These are phyloP conservation scores for Ascoidea tarda DNA, from an alignment of 805 yeast species.

Conservation along the genomic window DNA sequence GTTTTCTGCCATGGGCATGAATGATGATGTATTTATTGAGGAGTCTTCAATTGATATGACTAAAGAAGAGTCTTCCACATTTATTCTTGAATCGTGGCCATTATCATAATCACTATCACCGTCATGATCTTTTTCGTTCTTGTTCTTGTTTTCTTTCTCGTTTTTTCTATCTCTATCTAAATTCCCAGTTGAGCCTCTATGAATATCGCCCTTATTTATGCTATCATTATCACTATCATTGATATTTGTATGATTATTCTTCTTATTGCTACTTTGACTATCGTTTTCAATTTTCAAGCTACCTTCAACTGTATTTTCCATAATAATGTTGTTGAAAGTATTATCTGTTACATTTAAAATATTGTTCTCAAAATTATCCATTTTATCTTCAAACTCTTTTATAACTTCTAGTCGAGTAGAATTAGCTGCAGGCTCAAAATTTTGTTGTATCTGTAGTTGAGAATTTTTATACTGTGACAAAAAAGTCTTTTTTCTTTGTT, in stretches of 20 bases:
- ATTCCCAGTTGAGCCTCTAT: no score
- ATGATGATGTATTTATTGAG: constrained; percentile 7
- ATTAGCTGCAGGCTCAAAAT: neutral
- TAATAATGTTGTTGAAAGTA: no score
- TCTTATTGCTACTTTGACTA: neutral
- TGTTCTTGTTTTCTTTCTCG: constrained; percentile 1
- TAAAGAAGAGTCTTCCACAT: neutral
- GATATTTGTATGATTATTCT: neutral
- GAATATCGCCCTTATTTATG: no score
- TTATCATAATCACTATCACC: neutral
- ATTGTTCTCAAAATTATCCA: no score
- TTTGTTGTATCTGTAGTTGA: neutral
- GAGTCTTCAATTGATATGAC: constrained; percentile 7
- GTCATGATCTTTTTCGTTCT: constrained; percentile 4
- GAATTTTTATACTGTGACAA: neutral
- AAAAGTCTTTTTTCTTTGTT: neutral
- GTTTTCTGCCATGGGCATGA: neutral
- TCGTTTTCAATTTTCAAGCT: neutral
- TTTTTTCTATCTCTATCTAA: neutral
- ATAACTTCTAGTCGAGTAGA: neutral
- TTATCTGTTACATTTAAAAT: no score
- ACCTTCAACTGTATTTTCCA: no score
- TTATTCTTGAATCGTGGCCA: neutral
- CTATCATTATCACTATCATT: neutral
- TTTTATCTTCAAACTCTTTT: neutral